Percentiles rank a stretch among this genome's conserved stretches.
Evolutionary conservation across 2,329 filamentous ascomycete genomes (phyloP).

Genomic region (Pezicula carpinea): DNA sequence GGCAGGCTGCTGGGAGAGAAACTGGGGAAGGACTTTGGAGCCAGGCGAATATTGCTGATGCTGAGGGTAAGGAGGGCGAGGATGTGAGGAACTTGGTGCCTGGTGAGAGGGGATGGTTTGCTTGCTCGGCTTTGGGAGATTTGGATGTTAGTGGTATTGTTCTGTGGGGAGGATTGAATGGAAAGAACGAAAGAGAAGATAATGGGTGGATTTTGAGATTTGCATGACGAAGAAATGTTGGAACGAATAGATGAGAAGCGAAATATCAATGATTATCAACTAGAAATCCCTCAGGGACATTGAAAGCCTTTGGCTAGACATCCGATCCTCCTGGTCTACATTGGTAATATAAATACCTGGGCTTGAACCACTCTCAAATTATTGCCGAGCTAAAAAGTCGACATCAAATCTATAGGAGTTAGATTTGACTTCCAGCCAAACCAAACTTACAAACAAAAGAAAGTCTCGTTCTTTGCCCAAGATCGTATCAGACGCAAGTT

Average conservation of each 20-base stretch:
- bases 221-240: conserved; percentile 22
- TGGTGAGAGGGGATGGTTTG: conserved; percentile 51
- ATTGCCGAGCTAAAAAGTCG: no score
- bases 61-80: conserved; percentile 38
- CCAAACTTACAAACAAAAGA: no score
- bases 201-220: conserved; percentile 63
- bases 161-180: conserved; percentile 55
- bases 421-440: no score
- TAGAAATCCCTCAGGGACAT: no score
- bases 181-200: conserved; percentile 45
- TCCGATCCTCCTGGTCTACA: no score
- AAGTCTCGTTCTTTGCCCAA: no score
- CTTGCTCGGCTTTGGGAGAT: conserved; percentile 50
- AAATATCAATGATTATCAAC: no score
- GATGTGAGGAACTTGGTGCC: conserved; percentile 42
- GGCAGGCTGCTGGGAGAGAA: conserved; percentile 46
- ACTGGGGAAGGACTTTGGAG: conserved; percentile 57
- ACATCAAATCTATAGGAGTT: no score
- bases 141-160: conserved; percentile 55
- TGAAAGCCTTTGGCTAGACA: no score
- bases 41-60: conserved; percentile 45
- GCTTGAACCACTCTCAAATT: no score
- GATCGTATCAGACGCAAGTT: no score
- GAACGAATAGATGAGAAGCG: background rate
- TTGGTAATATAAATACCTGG: no score